Base-by-base conservation (phyloP, 768 basidiomycete species). In the Termitomyces heimii region DNA sequence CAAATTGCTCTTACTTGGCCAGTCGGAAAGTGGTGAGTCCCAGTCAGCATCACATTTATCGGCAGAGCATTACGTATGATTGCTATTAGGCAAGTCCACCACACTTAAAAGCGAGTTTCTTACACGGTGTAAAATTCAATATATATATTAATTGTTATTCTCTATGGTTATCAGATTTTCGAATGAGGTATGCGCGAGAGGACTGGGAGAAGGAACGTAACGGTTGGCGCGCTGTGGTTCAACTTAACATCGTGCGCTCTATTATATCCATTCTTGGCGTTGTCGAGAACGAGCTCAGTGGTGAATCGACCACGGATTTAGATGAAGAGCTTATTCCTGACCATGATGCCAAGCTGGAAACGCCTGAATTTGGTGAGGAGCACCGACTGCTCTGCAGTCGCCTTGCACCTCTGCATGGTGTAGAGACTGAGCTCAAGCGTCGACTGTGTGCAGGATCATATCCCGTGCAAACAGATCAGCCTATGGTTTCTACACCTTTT, bases 151-250 rank as follows among this genome's bases (percentile, higher is more conserved):
- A 6, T 31, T 18, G 6, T 32, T 52, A 16, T 43, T 28, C 5
- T 29, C 1, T 13, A 4, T 40, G 35, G 18, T 8, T 51, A 28
- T 18, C 53, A 90, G 88, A 89, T 70, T 88, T 90, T 63, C 86
- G 86, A 57, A 82, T 90, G 76, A 77, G 78, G 40, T 89, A 83
- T 67, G 81, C 84, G 6, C 74, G 71, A 29, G 73, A 77, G 1
- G 82, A 82, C 58, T 90, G 87, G 86, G 75, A 76, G 52, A 73
- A 74, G 47, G 89, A 92, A 64, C 84, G 88, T 24, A 72, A 78
- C 20, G 84, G 86, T 44, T 92, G 90, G 90, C 82, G 86, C 22
- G 76, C 84, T 0, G 85, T 92, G 56, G 81, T 92, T 13, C 89
- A 89, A 60, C 83, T 92, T 54, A 92, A 92, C 68, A 78, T 92